Evolutionary conservation across 2,329 filamentous ascomycete genomes (phyloP), one percentile per base, ranked within the genome.

Genomic region (Leptographium radiaticola): DNA sequence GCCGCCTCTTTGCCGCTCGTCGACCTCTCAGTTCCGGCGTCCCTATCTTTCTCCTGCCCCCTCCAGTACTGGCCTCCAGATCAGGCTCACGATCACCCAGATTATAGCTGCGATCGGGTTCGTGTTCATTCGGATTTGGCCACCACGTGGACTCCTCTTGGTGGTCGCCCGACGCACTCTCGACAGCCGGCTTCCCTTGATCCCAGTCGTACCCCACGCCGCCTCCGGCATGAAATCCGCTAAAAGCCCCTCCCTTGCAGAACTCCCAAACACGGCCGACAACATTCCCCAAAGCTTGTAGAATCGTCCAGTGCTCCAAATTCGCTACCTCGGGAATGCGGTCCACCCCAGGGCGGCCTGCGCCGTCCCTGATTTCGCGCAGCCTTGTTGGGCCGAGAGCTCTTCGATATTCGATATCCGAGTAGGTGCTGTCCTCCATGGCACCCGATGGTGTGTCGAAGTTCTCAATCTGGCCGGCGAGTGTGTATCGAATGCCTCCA

Each of bases 181-280:
- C 25, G 25, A 25, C 43, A n/a, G 34, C 34, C 34, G 47, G 43
- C 44, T 40, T 42, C 49, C 59, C 64, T 15, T 55, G 59, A 16
- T 67, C 64, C 58, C 64, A 64, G 51, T 58, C 71, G 63, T 90
- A 95, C 31, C 81, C 82, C 56, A 74, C 75, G 10, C 90, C 91
- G 4, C 86, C 88, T 9, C 90, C 91, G 13, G 90, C 89, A 57
- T 90, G 83, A 66, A 96, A 96, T 0, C 90, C 90, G 53, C 79
- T 77, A 63, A 96, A 94, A 0, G 86, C 80, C 10, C 77, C 80
- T 0, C 72, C 71, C 65, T 74, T 87, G 71, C 90, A 95, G 62
- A 95, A 93, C 60, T 89, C 80, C 78, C 88, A 89, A 0, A 95
- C 81, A 62, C 84, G 91, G 18, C 87, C 86, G 1, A 86, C 80